Evolutionary conservation across 129 eudicot species (phyloP).

Genomic region (Oenanthe sinensis): DNA sequence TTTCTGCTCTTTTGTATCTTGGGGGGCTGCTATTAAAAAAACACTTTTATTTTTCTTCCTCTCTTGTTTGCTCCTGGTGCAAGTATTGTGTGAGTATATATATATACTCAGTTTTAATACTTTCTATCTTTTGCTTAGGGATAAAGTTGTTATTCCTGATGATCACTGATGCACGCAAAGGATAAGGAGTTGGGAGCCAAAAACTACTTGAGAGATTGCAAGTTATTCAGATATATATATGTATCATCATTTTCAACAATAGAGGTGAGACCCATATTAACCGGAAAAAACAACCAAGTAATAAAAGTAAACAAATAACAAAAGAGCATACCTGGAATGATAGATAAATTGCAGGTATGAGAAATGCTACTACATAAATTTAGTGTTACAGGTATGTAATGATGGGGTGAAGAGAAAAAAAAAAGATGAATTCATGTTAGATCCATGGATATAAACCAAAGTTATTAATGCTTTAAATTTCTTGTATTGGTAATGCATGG

Average conservation of each 20-base stretch:
- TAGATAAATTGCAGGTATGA: not conserved
- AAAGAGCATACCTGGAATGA: conserved; percentile 57
- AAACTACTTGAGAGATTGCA: not conserved
- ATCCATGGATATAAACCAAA: not conserved
- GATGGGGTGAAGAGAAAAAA: not conserved
- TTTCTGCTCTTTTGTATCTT: too few species aligned
- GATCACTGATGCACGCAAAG: not conserved
- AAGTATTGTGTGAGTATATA: too few species aligned
- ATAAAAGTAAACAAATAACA: not conserved
- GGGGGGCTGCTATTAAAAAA: too few species aligned
- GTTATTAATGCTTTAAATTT: not conserved
- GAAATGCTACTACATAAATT: not conserved
- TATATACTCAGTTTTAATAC: too few species aligned
- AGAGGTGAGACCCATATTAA: not conserved
- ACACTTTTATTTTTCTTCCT: too few species aligned
- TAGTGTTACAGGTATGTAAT: not conserved
- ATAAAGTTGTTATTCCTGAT: not conserved
- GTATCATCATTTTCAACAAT: not conserved
- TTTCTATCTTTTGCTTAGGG: too few species aligned
- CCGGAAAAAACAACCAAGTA: not conserved
- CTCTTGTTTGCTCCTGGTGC: too few species aligned
- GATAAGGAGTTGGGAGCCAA: not conserved
- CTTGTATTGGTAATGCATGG: not conserved
- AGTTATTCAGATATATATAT: not conserved
- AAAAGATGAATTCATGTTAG: not conserved